These are phyloP conservation scores for Nicotiana obtusifolia DNA, from an alignment of 257 asterid species.

Conservation along the genomic window DNA sequence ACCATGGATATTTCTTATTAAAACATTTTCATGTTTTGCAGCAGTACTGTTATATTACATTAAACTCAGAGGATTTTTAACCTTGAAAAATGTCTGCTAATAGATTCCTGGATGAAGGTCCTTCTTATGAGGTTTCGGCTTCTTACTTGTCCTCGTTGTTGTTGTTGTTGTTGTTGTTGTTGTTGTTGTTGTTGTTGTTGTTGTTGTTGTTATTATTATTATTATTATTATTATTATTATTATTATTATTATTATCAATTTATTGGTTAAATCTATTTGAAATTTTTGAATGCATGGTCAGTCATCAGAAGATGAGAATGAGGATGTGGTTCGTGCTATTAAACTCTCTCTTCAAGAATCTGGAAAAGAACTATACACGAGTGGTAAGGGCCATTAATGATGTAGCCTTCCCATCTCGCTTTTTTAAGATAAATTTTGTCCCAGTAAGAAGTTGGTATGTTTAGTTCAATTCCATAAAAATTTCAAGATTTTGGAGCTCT, in stretches of 20 bases:
- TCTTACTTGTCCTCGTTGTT: background rate
- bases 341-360: background rate
- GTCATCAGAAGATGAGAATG: constrained; percentile 10
- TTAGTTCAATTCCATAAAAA: background rate
- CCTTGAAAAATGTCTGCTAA: background rate
- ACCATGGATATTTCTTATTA: background rate
- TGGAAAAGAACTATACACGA: background rate
- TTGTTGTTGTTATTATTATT: no score
- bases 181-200: no score
- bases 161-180: no score
- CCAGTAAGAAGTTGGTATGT: background rate
- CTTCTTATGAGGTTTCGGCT: background rate
- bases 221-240: background rate
- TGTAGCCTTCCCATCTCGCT: background rate
- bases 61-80: background rate
- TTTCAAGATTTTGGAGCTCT: background rate
- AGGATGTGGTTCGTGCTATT: background rate
- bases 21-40: background rate
- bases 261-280: background rate
- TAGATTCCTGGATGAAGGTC: constrained; percentile 7
- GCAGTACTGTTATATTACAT: background rate
- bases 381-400: background rate
- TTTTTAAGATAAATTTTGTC: background rate
- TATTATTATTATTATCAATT: background rate
- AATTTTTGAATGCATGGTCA: background rate